Conservation (phyloP, 768 basidiomycete genomes). For the Suillus occidentalis region DNA sequence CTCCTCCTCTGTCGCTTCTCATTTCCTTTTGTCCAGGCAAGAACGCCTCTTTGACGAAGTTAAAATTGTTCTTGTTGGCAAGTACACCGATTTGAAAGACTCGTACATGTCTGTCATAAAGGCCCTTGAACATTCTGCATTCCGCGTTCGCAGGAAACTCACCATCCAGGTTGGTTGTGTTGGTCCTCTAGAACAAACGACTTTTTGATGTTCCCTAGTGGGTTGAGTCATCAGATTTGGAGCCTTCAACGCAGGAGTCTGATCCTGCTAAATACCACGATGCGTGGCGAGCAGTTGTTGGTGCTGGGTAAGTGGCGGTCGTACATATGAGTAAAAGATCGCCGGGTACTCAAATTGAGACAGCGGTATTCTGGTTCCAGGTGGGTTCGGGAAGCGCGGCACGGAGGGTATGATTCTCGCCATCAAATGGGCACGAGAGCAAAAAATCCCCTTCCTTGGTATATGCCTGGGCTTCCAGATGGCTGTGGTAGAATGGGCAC, state of each 20-base stretch:
- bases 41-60: slow-evolving; percentile 90
- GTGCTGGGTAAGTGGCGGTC: slow-evolving; percentile 63
- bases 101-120: slow-evolving; percentile 99
- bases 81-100: slow-evolving; percentile 96
- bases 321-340: neutral
- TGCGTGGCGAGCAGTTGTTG: slow-evolving; percentile 90
- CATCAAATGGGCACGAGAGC: slow-evolving; percentile 96
- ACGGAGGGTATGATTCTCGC: slow-evolving; percentile 98
- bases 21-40: slow-evolving; percentile 53
- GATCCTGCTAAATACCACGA: slow-evolving; percentile 91
- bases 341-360: slow-evolving; percentile 11
- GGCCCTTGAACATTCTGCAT: slow-evolving; percentile 94
- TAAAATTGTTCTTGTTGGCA: slow-evolving; percentile 89
- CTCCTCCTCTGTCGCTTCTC: neutral
- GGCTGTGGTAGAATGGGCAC: slow-evolving; percentile 93
- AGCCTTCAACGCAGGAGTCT: slow-evolving; percentile 73
- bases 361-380: slow-evolving; percentile 96
- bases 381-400: slow-evolving; percentile 91
- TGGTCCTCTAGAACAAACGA: slow-evolving; percentile 11
- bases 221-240: slow-evolving; percentile 94
- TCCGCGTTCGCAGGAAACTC: slow-evolving; percentile 86
- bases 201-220: slow-evolving; percentile 50
- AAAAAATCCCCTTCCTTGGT: slow-evolving; percentile 92
- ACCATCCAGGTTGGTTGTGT: slow-evolving; percentile 62
- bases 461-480: slow-evolving; percentile 98